Base-by-base conservation (phyloP, 345 rosid genomes). In the Raphanus sativus region DNA sequence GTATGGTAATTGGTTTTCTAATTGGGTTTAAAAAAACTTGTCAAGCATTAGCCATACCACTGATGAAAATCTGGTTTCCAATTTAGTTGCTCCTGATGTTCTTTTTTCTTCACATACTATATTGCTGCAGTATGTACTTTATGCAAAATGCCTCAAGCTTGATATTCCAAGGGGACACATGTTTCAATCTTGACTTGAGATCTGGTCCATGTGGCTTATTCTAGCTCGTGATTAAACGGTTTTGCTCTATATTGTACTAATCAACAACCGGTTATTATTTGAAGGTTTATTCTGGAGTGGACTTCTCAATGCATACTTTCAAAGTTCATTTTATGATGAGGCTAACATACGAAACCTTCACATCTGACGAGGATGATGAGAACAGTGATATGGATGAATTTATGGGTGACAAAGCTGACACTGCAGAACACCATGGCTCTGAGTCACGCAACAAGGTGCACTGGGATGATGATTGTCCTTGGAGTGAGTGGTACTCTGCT, bases 401-500 rank as follows among this genome's bases (percentile, higher is more conserved):
- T 69, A 86, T 85, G 83, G 66, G 65, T 80, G 93, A 87, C 74
- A 82, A 77, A 76, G 69, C 71, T 77, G 94, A 89, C 76, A 67
- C 81, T 78, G 81, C 56, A 25, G 88, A 73, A 71, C 82, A 77
- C 75, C 58, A 74, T 74, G 83, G 78, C 65, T 79, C 76, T 78
- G 93, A 85, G 62, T 81, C 81, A 45, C 88, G 64, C 50, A 85
- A 56, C 75, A 89, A 81, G 70, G 80, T 84, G 38, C 93, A 86
- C 11, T 92, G 98, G 99, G 99, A 95, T 85, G 98, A 91, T 80
- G 97, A 88, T 82, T 95, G 97, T 77, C 98, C 99, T 75, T 95
- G 99, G 98, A 92, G 94, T 76, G 97, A 91, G 86, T 92, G 99
- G 99, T 92, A 91, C 82, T 92, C 97, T 75, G 91, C 97, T 3